A percentile compares a stretch with the other conserved stretches of the same genome.
Evolutionary conservation across 345 rosid species (phyloP).

Genomic region (Melaleuca alternifolia): DNA sequence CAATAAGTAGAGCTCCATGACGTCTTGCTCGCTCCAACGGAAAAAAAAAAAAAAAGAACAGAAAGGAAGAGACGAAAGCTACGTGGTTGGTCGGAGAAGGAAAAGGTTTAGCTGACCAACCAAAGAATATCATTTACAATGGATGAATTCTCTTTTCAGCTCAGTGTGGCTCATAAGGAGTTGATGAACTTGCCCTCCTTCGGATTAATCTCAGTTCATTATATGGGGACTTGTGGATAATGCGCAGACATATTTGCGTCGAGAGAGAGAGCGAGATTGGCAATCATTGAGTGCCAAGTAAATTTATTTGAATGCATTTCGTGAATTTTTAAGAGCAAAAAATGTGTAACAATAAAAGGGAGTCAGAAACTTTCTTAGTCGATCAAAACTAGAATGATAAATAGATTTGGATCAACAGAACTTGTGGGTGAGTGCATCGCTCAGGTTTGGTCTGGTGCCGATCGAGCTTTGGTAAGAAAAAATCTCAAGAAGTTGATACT

Average conservation of each 20-base stretch:
- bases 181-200: neutral
- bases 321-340: neutral
- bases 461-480: neutral
- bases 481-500: fast-evolving
- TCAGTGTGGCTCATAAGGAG: neutral
- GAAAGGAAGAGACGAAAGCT: neutral
- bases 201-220: neutral
- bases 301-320: neutral
- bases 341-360: neutral
- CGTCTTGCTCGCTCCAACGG: neutral
- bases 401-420: neutral
- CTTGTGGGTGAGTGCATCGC: fast-evolving
- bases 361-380: neutral
- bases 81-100: neutral
- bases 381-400: neutral
- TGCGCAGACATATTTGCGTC: neutral
- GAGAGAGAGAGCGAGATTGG: neutral
- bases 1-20: neutral
- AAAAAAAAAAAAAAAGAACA: neutral
- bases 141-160: neutral
- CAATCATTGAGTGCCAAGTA: neutral
- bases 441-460: fast-evolving
- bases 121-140: neutral
- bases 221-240: neutral
- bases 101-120: neutral